These are phyloP conservation scores for Micractinium sp. DNA, from an alignment of 139 green algal genomes.

Conservation along the genomic window DNA sequence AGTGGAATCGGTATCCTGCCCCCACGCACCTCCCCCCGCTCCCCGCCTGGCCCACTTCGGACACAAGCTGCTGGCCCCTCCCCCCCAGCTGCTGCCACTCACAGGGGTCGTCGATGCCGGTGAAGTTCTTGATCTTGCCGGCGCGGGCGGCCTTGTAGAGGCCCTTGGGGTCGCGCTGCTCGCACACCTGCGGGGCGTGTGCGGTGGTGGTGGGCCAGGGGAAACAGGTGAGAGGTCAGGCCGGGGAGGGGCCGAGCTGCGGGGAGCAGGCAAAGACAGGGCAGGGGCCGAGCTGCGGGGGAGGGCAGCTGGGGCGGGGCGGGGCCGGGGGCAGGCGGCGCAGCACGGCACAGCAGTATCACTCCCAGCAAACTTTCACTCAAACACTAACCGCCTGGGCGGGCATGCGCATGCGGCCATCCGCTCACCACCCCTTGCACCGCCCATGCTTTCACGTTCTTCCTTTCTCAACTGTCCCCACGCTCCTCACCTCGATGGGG, in stretches of 20 bases:
- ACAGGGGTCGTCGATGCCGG: slow-evolving; percentile 56
- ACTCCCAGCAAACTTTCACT: too few species aligned
- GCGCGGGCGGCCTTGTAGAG: slow-evolving; percentile 95
- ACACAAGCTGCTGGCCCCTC: neutral
- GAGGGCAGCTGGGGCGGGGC: neutral
- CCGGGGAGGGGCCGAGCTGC: neutral
- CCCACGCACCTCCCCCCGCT: too few species aligned
- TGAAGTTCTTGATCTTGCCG: slow-evolving; percentile 94
- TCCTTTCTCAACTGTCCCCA: neutral
- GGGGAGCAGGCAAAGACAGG: neutral
- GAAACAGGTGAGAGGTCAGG: neutral
- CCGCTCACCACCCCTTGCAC: neutral
- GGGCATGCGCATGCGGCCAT: too few species aligned
- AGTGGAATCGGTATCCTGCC: too few species aligned
- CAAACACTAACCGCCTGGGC: too few species aligned
- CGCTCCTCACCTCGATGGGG: slow-evolving; percentile 58
- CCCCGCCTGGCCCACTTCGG: too few species aligned
- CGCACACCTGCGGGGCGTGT: slow-evolving; percentile 70
- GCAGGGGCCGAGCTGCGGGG: neutral
- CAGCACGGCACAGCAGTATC: neutral
- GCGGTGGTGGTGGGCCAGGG: neutral
- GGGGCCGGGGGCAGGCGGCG: neutral
- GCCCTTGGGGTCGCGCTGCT: slow-evolving; percentile 94
- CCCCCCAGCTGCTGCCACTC: neutral
- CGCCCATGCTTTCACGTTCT: neutral